Percentiles rank a stretch among this genome's conserved stretches.
These are phyloP conservation scores for Cunninghamia lanceolata DNA, from an alignment of 75 land plant genomes.

Conservation along the genomic window DNA sequence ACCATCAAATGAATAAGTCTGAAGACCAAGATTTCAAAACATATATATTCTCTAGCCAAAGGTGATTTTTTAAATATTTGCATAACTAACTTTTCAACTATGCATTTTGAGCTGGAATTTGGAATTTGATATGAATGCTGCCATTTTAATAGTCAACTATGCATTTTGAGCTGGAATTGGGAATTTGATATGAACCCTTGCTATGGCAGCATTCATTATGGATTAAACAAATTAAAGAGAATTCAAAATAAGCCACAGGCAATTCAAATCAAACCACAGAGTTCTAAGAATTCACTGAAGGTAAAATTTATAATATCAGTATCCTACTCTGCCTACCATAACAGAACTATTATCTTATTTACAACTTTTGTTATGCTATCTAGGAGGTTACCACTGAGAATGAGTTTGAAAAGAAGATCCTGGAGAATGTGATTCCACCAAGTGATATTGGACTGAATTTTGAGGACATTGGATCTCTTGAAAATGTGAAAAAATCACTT, in stretches of 20 bases:
- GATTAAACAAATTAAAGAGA: conserved; percentile 41
- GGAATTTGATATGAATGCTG: conserved; percentile 4
- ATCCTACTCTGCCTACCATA: neutral
- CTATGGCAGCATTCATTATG: conserved; percentile 53
- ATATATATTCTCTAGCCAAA: conserved; percentile 47
- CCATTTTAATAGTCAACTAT: too few species aligned
- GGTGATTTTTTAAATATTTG: conserved; percentile 24
- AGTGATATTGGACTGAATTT: conserved; percentile 87
- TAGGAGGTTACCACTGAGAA: conserved; percentile 82
- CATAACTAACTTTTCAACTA: neutral
- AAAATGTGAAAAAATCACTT: conserved; percentile 83
- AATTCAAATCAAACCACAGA: conserved; percentile 4
- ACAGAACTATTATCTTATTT: neutral
- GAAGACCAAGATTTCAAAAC: conserved; percentile 33
- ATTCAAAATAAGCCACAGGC: conserved; percentile 36
- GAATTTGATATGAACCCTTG: conserved; percentile 1
- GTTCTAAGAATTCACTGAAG: conserved; percentile 64
- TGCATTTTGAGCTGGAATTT: neutral
- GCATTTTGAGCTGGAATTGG: neutral
- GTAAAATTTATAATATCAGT: conserved; percentile 14
- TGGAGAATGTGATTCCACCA: conserved; percentile 83
- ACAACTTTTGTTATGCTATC: neutral
- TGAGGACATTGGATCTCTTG: conserved; percentile 90
- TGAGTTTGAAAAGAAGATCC: conserved; percentile 79
- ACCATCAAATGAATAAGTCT: conserved; percentile 41